phyloP scores from a whole-genome alignment of 2,329 filamentous ascomycete species.

The Tympanopsis confertula region DNA sequence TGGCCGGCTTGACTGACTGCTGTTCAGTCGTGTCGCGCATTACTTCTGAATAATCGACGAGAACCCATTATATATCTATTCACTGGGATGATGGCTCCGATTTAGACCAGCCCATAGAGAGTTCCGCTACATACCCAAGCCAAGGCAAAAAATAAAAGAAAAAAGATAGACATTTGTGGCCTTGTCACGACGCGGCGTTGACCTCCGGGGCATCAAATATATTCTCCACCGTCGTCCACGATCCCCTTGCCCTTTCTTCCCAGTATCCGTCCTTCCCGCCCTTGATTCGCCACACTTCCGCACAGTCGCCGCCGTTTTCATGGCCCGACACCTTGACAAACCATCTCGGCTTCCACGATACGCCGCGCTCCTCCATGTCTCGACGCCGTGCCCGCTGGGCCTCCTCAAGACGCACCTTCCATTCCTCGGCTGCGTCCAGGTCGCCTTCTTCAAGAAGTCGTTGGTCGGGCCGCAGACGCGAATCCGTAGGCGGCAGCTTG shows the following conservation, averaged over 20 bases:
- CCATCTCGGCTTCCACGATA: slow-evolving; percentile 68
- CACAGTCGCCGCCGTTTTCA: slow-evolving; percentile 40
- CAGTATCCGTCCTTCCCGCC: slow-evolving; percentile 81
- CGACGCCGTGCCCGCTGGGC: slow-evolving; percentile 65
- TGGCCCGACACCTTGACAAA: slow-evolving; percentile 58
- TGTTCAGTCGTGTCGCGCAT: too few species aligned
- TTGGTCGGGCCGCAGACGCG: slow-evolving; percentile 76
- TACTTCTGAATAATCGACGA: too few species aligned
- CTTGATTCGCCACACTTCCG: slow-evolving; percentile 67
- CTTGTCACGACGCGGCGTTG: too few species aligned
- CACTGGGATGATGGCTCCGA: too few species aligned
- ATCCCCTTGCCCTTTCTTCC: slow-evolving; percentile 65
- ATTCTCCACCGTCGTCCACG: slow-evolving; percentile 48
- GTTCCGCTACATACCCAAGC: too few species aligned
- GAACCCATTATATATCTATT: too few species aligned
- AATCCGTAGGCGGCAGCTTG: slow-evolving; percentile 71
- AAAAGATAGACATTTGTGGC: too few species aligned
- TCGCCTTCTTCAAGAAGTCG: slow-evolving; percentile 71
- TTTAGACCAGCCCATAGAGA: too few species aligned
- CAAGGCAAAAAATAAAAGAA: too few species aligned
- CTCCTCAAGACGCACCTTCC: slow-evolving; percentile 79
- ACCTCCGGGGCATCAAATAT: too few species aligned
- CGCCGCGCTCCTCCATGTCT: slow-evolving; percentile 64
- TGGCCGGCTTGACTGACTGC: too few species aligned
- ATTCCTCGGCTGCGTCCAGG: slow-evolving; percentile 69